Conservation (phyloP, 495 filamentous ascomycete genomes). For the Articulospora tetracladia region DNA sequence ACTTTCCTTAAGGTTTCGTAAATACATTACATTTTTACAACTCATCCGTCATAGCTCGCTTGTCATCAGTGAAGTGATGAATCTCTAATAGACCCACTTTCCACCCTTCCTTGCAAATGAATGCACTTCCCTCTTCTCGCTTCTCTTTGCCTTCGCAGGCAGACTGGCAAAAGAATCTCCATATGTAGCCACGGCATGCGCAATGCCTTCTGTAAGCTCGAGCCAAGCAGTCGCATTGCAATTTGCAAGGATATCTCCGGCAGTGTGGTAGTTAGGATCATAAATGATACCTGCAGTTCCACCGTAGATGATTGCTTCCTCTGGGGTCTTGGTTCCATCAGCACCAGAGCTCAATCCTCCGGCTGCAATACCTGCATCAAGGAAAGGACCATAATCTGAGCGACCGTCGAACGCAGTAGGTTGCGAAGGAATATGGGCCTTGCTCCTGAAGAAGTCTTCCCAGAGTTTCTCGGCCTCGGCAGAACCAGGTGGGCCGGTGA, state of each 20-base stretch:
- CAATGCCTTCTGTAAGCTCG: conserved; percentile 57
- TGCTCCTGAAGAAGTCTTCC: background rate
- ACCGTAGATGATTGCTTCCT: conserved; percentile 53
- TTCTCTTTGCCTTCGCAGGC: background rate
- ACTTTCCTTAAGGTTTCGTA: too few species aligned
- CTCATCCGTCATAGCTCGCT: too few species aligned
- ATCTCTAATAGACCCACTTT: background rate
- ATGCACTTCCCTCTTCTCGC: background rate
- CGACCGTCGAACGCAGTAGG: conserved; percentile 59
- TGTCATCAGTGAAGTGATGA: too few species aligned
- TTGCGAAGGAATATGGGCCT: conserved; percentile 30
- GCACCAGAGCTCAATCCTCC: conserved; percentile 70
- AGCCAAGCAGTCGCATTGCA: conserved; percentile 56
- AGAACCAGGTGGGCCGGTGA: conserved; percentile 59
- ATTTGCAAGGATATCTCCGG: conserved; percentile 56
- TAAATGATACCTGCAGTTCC: conserved; percentile 54
- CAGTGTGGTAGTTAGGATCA: conserved; percentile 50
- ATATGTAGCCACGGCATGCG: conserved; percentile 61
- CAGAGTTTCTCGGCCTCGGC: conserved; percentile 49
- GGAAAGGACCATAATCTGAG: conserved; percentile 67
- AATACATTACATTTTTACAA: too few species aligned
- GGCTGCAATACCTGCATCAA: conserved; percentile 55
- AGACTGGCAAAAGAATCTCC: conserved; percentile 36
- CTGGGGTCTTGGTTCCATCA: conserved; percentile 59
- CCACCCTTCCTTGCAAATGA: background rate